Percentiles rank a stretch among this genome's conserved stretches.
Conservation (phyloP, 2,329 filamentous ascomycete species). For the Onygenales sp. region DNA sequence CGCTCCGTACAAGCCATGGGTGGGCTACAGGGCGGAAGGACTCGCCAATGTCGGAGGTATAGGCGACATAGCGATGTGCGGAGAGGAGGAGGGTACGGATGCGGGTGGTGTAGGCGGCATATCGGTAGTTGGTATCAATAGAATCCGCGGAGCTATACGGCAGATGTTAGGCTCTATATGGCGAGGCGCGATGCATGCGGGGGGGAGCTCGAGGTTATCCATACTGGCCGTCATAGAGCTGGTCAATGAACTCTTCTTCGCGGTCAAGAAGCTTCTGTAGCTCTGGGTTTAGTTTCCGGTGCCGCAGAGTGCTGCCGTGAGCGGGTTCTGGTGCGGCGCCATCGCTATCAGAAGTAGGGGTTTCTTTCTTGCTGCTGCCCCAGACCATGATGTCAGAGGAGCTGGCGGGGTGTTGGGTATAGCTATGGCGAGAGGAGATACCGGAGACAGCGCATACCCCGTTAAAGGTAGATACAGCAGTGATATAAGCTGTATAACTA, state of each 20-base stretch:
- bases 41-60: conserved; percentile 93
- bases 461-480: not conserved
- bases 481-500: not conserved
- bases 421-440: not conserved
- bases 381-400: conserved; percentile 20
- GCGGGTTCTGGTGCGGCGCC: conserved; percentile 26
- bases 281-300: conserved; percentile 40
- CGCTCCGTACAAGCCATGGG: conserved; percentile 66
- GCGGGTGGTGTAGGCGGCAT: conserved; percentile 83
- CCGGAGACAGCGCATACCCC: not conserved
- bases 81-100: conserved; percentile 78
- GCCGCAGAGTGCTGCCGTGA: conserved; percentile 27
- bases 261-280: conserved; percentile 48
- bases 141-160: conserved; percentile 59
- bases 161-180: not conserved
- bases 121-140: conserved; percentile 76
- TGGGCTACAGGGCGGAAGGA: conserved; percentile 90
- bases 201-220: conserved; percentile 18
- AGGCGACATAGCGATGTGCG: conserved; percentile 92
- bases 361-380: conserved; percentile 22
- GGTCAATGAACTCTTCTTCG: conserved; percentile 67
- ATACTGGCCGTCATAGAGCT: conserved; percentile 70
- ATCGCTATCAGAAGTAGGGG: conserved; percentile 19
- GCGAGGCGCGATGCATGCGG: not conserved
- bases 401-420: not conserved